These are phyloP conservation scores for Acanthamoeba lenticulata DNA, from an alignment of 208 protist genomes.

Conservation along the genomic window DNA sequence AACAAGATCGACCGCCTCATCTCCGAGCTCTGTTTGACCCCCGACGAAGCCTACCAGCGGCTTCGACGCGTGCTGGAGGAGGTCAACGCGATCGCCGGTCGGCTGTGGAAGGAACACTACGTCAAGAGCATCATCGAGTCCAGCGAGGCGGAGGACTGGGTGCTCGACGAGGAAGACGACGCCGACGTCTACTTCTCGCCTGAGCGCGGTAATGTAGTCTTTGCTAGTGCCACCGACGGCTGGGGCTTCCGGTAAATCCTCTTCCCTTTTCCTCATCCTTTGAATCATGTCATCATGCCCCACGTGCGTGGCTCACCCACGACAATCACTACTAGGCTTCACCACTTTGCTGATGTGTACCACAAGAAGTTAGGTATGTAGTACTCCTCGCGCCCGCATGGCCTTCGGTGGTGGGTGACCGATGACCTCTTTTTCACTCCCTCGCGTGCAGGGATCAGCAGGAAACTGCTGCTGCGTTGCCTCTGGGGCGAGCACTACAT, in stretches of 20 bases:
- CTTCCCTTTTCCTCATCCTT: no score
- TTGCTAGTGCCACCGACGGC: slow-evolving; percentile 96
- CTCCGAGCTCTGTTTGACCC: slow-evolving; percentile 92
- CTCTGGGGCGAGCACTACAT: slow-evolving; percentile 98
- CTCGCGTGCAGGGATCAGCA: slow-evolving; percentile 58
- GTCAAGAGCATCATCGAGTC: slow-evolving; percentile 83
- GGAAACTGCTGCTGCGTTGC: slow-evolving; percentile 85
- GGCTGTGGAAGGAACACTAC: slow-evolving; percentile 48
- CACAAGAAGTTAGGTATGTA: slow-evolving; percentile 90
- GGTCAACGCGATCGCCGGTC: slow-evolving; percentile 89
- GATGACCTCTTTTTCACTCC: background rate
- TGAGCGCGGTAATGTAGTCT: slow-evolving; percentile 97
- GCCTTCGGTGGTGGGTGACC: no score
- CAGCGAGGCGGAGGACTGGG: slow-evolving; percentile 76
- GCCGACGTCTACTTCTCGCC: slow-evolving; percentile 96
- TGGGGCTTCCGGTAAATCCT: slow-evolving; percentile 88
- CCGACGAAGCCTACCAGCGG: slow-evolving; percentile 93
- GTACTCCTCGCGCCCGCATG: background rate
- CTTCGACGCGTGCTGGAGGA: slow-evolving; percentile 94
- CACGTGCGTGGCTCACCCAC: background rate
- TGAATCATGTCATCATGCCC: no score
- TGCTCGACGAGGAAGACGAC: slow-evolving; percentile 75
- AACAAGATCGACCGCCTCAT: slow-evolving; percentile 99
- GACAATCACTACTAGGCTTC: slow-evolving; percentile 77
- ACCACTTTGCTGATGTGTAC: slow-evolving; percentile 93